These are phyloP conservation scores for Vaccinium corymbosum DNA, from an alignment of 148 eudicot species.

Conservation along the genomic window DNA sequence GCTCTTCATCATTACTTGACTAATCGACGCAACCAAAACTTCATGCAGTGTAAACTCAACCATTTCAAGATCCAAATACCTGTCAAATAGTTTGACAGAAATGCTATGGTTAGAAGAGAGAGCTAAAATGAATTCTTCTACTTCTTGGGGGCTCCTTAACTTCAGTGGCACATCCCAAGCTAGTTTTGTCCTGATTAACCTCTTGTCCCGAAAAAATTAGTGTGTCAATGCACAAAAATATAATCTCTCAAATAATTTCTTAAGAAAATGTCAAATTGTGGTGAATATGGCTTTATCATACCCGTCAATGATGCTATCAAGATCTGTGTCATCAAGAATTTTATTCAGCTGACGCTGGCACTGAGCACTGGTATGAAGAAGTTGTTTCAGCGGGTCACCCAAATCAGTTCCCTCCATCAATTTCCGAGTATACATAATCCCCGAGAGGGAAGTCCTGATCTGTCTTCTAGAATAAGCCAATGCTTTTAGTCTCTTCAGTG, in stretches of 20 bases:
- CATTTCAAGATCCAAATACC: conserved; percentile 88
- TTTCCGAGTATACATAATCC: conserved; percentile 64
- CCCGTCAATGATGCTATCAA: conserved; percentile 87
- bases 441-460: conserved; percentile 72
- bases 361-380: conserved; percentile 56
- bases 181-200: too few relatives aligned
- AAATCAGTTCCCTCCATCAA: conserved; percentile 66
- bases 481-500: conserved; percentile 59
- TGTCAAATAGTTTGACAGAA: conserved; percentile 21
- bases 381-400: conserved; percentile 57
- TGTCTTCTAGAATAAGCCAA: conserved; percentile 74
- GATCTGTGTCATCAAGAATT: conserved; percentile 82
- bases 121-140: not conserved
- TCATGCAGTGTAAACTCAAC: conserved; percentile 71
- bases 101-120: not conserved
- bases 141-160: not conserved
- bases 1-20: conserved; percentile 84
- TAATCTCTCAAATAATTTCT: too few relatives aligned
- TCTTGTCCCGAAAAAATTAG: too few relatives aligned
- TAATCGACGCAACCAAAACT: conserved; percentile 63
- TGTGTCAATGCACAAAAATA: not conserved
- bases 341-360: conserved; percentile 87
- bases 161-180: too few relatives aligned
- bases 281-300: conserved; percentile 28
- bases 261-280: not conserved